A percentile compares a stretch with the other conserved stretches of the same genome.
These are phyloP conservation scores for Coemansia sp. DNA, from an alignment of 192 early-diverging fungal species.

Conservation along the genomic window DNA sequence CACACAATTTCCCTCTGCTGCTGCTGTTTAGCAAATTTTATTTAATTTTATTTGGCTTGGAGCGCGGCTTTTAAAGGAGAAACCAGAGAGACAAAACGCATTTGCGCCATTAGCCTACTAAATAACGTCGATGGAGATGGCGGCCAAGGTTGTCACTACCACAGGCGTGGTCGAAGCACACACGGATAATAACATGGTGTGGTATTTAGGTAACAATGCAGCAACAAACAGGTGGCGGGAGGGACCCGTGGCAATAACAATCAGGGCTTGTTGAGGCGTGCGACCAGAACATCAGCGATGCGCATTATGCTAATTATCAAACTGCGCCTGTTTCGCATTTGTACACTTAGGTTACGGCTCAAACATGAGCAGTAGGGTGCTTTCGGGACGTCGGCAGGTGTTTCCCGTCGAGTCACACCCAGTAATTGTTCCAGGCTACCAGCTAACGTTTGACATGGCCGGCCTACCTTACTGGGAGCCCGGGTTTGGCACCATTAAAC, in stretches of 20 bases:
- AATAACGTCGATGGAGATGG: background rate
- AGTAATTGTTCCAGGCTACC: constrained; percentile 36
- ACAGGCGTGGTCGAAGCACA: background rate
- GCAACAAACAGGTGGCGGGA: background rate
- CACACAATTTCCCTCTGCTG: too few species aligned
- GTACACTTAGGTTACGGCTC: constrained; percentile 37
- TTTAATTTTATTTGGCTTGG: too few species aligned
- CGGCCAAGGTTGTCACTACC: background rate
- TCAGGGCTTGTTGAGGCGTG: background rate
- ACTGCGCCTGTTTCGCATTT: background rate
- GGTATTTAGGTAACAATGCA: constrained; percentile 28
- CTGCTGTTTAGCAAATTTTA: too few species aligned
- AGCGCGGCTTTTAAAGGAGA: too few species aligned
- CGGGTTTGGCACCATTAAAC: constrained; percentile 42
- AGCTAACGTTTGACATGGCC: constrained; percentile 49
- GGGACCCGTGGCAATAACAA: background rate
- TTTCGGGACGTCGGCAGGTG: constrained; percentile 47
- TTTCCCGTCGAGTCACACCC: constrained; percentile 30
- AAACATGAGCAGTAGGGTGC: constrained; percentile 49
- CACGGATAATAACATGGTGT: constrained; percentile 12
- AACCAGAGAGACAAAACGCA: too few species aligned
- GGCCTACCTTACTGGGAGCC: constrained; percentile 50
- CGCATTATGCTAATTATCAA: background rate
- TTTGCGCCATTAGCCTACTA: background rate
- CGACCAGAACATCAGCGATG: background rate